Evolutionary conservation across 768 basidiomycete genomes (phyloP).

Genomic region (Leucocoprinus leucothites): DNA sequence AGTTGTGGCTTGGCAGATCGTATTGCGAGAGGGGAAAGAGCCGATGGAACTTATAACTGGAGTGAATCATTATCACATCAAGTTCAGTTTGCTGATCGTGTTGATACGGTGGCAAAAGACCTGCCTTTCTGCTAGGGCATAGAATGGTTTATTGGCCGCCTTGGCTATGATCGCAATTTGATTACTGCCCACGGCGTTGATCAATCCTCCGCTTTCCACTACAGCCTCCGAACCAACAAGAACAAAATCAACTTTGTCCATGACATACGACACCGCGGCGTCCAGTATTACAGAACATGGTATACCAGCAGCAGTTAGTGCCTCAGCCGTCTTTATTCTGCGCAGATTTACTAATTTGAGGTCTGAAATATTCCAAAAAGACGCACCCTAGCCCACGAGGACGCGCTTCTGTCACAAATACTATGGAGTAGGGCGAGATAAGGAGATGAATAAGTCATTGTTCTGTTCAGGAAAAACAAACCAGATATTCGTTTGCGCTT

Average conservation of each 20-base stretch:
- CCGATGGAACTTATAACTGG: constrained; percentile 95
- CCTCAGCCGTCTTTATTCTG: constrained; percentile 90
- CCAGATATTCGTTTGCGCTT: constrained; percentile 87
- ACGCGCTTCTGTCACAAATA: constrained; percentile 95
- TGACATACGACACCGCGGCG: constrained; percentile 94
- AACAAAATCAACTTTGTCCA: constrained; percentile 94
- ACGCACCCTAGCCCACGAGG: constrained; percentile 85
- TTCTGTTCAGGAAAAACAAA: constrained; percentile 22
- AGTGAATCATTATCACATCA: constrained; percentile 17
- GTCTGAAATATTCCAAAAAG: constrained; percentile 16
- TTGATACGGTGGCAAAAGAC: constrained; percentile 25
- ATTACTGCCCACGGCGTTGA: constrained; percentile 93
- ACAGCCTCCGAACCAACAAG: constrained; percentile 98
- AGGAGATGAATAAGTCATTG: constrained; percentile 15
- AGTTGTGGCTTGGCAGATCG: constrained; percentile 81
- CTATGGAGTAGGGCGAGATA: constrained; percentile 32
- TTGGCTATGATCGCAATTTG: constrained; percentile 97
- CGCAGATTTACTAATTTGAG: constrained; percentile 17
- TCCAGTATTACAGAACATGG: constrained; percentile 95
- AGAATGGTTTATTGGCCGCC: constrained; percentile 92
- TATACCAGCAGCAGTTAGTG: constrained; percentile 84
- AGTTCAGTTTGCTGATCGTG: constrained; percentile 14
- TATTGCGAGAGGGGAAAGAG: constrained; percentile 91
- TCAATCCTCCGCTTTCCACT: constrained; percentile 90
- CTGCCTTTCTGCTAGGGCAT: constrained; percentile 90